Evolutionary conservation across 2,329 filamentous ascomycete genomes (phyloP), one percentile per base, ranked within the genome.

Genomic region (Ceratocystis diversiconidia): DNA sequence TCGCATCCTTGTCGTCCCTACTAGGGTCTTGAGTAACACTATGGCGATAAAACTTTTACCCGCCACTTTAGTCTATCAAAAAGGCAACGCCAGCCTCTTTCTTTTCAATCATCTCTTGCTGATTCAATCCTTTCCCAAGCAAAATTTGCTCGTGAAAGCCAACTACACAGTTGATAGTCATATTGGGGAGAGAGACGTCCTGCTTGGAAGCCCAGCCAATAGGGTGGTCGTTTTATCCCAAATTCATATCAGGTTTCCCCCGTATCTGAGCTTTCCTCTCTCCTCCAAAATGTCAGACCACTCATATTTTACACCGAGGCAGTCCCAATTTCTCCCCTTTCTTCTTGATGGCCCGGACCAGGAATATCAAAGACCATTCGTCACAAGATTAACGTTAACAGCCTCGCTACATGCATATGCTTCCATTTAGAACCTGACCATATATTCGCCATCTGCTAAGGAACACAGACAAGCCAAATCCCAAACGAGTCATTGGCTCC

Each of bases 31-130:
- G 25, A 32, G 61, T 62, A 44, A 62, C 61, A 50, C 61, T 25
- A 62, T 30, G 6, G 2, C 52, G 30, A 25, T 66, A 66, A 66
- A 63, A 66, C 62, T 66, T 66, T 48, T 66, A 44, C 65, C 65
- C 61, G 52, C 60, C 61, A 41, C 25, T 60, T 64, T 36, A 63
- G 65, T 50, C 44, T 66, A 66, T 66, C 65, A 66, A 63, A 32
- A 19, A 15, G 36, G 61, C 32, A 15, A 8, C 15, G 61, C 61
- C 65, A 63, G 65, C 65, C 65, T 60, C 65, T 66, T 61, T 66
- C 8, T 63, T 63, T 63, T 63, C 28, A 15, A 5, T 50, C 15
- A 19, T 30, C 55, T 25, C 59, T n/a, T n/a, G 22, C 22, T 43
- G 32, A n/a, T 30, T 7, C 12, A 62, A 44, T n/a, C 32, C 12